Conservation (phyloP, 2,329 filamentous ascomycete species). For the Alternaria brassicae region DNA sequence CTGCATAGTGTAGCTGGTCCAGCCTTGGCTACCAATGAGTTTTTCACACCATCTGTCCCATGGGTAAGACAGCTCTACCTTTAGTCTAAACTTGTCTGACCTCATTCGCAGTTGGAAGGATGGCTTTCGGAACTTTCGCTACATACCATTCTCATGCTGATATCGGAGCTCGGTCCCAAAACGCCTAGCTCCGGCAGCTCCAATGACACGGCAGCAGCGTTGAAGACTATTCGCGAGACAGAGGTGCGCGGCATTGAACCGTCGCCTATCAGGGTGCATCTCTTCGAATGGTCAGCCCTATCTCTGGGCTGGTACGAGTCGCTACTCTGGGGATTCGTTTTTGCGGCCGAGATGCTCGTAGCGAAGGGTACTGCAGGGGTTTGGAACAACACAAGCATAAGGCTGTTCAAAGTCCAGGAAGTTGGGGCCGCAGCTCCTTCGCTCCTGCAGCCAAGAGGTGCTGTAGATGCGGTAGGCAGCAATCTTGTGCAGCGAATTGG, state of each 20-base stretch:
- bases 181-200: conserved; percentile 57
- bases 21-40: conserved; percentile 63
- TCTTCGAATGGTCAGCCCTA: conserved; percentile 92
- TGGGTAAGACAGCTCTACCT: conserved; percentile 63
- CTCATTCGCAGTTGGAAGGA: conserved; percentile 72
- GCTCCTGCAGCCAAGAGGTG: conserved; percentile 82
- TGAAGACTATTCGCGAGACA: conserved; percentile 64
- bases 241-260: conserved; percentile 76
- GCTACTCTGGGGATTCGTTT: conserved; percentile 91
- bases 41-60: conserved; percentile 77
- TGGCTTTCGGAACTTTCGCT: conserved; percentile 93
- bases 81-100: conserved; percentile 26
- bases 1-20: conserved; percentile 70
- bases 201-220: conserved; percentile 49
- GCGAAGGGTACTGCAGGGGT: conserved; percentile 87
- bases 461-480: conserved; percentile 91
- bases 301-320: conserved; percentile 96
- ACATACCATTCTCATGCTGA: conserved; percentile 81
- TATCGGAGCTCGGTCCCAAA: conserved; percentile 65
- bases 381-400: conserved; percentile 90
- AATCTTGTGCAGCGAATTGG: conserved; percentile 88
- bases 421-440: conserved; percentile 80
- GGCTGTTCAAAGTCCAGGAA: conserved; percentile 88
- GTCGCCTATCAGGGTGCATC: conserved; percentile 77
- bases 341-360: conserved; percentile 86